Evolutionary conservation across 768 basidiomycete genomes (phyloP).

Genomic region (Chalciporus piperatus): DNA sequence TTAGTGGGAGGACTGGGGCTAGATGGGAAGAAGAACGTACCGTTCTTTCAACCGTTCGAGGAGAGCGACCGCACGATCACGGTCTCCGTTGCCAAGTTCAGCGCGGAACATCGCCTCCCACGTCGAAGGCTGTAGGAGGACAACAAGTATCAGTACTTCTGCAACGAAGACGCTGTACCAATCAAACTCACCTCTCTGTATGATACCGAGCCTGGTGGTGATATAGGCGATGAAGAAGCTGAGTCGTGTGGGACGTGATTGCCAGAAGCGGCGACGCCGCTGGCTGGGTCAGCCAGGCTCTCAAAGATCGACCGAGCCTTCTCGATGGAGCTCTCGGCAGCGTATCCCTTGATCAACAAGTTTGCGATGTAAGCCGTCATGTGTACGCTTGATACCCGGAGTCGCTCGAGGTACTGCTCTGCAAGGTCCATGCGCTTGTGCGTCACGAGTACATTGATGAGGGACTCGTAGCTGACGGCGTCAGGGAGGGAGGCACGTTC

Average conservation of each 20-base stretch:
- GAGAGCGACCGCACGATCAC: constrained; percentile 63
- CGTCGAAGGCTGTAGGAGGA: constrained; percentile 67
- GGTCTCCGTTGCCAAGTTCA: constrained; percentile 78
- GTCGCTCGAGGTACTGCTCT: constrained; percentile 59
- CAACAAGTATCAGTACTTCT: background rate
- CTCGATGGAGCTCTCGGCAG: constrained; percentile 66
- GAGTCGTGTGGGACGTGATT: constrained; percentile 78
- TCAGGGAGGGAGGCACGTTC: constrained; percentile 51
- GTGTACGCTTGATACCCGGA: constrained; percentile 63
- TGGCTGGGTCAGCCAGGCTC: constrained; percentile 70
- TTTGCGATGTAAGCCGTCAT: constrained; percentile 97
- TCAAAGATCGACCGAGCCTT: constrained; percentile 80
- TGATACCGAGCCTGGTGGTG: constrained; percentile 41
- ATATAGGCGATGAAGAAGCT: constrained; percentile 26
- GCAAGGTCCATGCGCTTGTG: constrained; percentile 78
- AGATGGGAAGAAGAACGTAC: constrained; percentile 33
- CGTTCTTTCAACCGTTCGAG: constrained; percentile 71
- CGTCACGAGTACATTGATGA: constrained; percentile 83
- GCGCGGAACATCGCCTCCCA: constrained; percentile 96
- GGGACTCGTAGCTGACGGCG: constrained; percentile 83
- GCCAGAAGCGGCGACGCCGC: constrained; percentile 82
- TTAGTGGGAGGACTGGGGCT: background rate
- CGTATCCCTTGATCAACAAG: constrained; percentile 53
- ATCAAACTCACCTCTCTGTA: constrained; percentile 28
- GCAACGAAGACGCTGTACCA: background rate